These are phyloP conservation scores for Flaveria floridana DNA, from an alignment of 140 eudicot genomes.

Conservation along the genomic window DNA sequence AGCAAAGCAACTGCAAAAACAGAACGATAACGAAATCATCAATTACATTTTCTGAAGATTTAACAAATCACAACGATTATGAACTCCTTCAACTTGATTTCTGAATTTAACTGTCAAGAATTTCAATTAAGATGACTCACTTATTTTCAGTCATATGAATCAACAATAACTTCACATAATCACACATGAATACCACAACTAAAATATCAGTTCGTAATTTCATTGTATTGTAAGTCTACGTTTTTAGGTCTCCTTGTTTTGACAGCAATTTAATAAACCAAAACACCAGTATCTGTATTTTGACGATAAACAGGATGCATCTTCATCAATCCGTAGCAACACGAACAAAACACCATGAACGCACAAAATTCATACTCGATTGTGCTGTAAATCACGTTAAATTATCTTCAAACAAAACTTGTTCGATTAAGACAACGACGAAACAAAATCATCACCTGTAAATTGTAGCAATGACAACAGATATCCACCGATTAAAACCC, in stretches of 20 bases:
- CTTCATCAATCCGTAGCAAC: constrained; percentile 6
- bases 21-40: constrained; percentile 17
- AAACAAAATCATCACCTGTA: constrained; percentile 35
- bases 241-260: constrained; percentile 7
- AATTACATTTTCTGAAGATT: neutral
- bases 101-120: neutral
- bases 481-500: constrained; percentile 43
- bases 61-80: constrained; percentile 5
- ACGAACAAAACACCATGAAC: constrained; percentile 13
- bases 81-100: constrained; percentile 12
- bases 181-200: neutral
- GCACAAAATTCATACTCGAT: constrained; percentile 23
- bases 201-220: neutral
- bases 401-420: constrained; percentile 14
- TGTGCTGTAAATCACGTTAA: constrained; percentile 14
- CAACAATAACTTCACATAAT: constrained; percentile 13
- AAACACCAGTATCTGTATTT: neutral
- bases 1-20: constrained; percentile 54
- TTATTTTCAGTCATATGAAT: neutral
- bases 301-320: constrained; percentile 12
- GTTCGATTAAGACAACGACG: neutral
- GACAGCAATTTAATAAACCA: constrained; percentile 8
- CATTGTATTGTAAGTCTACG: constrained; percentile 18
- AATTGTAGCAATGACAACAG: constrained; percentile 46
- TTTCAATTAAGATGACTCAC: constrained; percentile 8